Conservation (phyloP, 345 rosid species). For the Clarkia xantiana region DNA sequence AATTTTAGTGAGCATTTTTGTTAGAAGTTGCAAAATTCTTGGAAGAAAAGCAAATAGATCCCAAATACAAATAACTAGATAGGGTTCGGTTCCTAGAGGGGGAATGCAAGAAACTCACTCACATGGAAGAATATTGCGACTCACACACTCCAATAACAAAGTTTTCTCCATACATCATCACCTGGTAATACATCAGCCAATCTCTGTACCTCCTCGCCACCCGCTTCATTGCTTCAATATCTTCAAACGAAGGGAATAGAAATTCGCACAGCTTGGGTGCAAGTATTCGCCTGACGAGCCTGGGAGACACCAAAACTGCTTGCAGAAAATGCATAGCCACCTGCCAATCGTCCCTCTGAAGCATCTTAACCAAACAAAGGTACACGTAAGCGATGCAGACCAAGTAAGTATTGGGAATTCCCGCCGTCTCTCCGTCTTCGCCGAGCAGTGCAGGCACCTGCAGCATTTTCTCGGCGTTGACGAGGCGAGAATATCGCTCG, state of each 20-base stretch:
- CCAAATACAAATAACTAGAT: too few relatives aligned
- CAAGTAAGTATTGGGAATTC: slow-evolving; percentile 39
- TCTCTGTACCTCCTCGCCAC: slow-evolving; percentile 1
- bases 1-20: too few relatives aligned
- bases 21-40: too few relatives aligned
- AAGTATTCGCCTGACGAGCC: slow-evolving; percentile 25
- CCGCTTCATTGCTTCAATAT: slow-evolving; percentile 1
- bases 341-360: slow-evolving; percentile 55
- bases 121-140: too few relatives aligned
- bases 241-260: slow-evolving; percentile 20
- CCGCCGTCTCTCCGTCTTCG: slow-evolving; percentile 48
- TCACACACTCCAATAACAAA: too few relatives aligned
- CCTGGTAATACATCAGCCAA: slow-evolving; percentile 59
- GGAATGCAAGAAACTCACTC: too few relatives aligned
- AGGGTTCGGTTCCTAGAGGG: too few relatives aligned
- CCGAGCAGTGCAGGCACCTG: slow-evolving; percentile 85
- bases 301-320: slow-evolving; percentile 42
- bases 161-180: slow-evolving; percentile 38
- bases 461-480: slow-evolving; percentile 60
- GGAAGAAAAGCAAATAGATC: too few relatives aligned
- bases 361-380: slow-evolving; percentile 40
- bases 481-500: slow-evolving; percentile 19
- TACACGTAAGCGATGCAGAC: slow-evolving; percentile 35
- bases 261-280: slow-evolving; percentile 36
- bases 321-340: slow-evolving; percentile 61